Conservation (phyloP, 306 rosid species). For the Quercus alba region DNA sequence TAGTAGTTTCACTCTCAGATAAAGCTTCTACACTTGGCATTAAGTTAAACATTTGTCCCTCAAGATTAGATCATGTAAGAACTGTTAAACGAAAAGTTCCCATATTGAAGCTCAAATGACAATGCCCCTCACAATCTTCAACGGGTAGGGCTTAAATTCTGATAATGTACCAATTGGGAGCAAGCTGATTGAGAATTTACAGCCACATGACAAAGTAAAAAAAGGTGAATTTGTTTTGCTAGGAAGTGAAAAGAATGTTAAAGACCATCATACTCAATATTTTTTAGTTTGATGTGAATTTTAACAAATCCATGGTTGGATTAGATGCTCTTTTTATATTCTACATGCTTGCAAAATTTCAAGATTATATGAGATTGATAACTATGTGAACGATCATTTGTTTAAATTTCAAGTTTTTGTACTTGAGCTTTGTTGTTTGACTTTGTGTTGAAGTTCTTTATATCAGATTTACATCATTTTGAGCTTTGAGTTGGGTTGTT, state of each 20-base stretch:
- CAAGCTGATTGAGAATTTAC: conserved; percentile 31
- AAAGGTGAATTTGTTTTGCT: conserved; percentile 29
- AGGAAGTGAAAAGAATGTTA: conserved; percentile 33
- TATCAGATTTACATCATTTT: neutral
- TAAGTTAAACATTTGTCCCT: neutral
- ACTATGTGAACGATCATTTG: too few species aligned
- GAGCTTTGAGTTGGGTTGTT: neutral
- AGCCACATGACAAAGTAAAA: conserved; percentile 30
- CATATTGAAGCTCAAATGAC: conserved; percentile 1
- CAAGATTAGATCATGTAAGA: neutral
- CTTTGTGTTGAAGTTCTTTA: neutral
- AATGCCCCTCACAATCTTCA: conserved; percentile 31
- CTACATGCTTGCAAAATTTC: too few species aligned
- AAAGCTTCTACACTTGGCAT: conserved; percentile 9
- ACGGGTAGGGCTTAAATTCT: conserved; percentile 38
- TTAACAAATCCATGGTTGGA: too few species aligned
- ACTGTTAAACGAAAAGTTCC: neutral
- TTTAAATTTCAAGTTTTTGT: neutral
- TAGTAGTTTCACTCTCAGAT: conserved; percentile 1
- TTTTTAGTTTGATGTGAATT: too few species aligned
- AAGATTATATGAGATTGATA: too few species aligned
- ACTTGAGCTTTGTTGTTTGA: conserved; percentile 1
- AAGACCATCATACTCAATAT: conserved; percentile 23
- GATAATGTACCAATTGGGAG: conserved; percentile 29
- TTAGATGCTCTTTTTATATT: too few species aligned